These are phyloP conservation scores for Trypethelium eluteriae DNA, from an alignment of 495 filamentous ascomycete genomes.

Conservation along the genomic window DNA sequence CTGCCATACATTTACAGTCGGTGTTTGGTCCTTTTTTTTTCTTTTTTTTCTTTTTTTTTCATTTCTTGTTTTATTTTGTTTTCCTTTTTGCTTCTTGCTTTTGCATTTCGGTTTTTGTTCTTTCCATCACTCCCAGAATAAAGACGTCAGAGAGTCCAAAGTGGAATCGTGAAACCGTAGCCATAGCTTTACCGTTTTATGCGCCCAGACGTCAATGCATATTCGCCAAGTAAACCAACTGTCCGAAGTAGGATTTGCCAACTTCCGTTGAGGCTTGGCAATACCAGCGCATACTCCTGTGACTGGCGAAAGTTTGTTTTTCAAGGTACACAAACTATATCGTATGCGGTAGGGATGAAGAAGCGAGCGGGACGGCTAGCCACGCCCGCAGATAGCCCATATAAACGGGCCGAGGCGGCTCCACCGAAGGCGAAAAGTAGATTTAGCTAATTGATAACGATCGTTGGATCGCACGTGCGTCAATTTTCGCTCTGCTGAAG, in stretches of 20 bases:
- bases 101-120: not conserved
- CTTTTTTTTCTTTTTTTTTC: not conserved
- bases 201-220: not conserved
- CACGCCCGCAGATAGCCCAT: not conserved
- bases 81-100: too few relatives aligned
- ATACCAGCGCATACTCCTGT: not conserved
- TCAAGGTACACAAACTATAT: conserved; percentile 6
- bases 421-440: not conserved
- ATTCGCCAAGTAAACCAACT: conserved; percentile 9
- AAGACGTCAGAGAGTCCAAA: not conserved
- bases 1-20: not conserved
- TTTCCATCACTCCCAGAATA: not conserved
- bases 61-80: too few relatives aligned
- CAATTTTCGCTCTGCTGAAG: not conserved
- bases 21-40: not conserved
- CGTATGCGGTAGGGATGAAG: not conserved
- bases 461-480: conserved; percentile 1
- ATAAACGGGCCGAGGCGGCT: not conserved
- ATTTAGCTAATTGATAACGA: conserved; percentile 8
- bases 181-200: conserved; percentile 9
- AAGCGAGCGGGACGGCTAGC: not conserved
- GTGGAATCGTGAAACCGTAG: not conserved
- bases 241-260: not conserved
- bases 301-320: conserved; percentile 8
- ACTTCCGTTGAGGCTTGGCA: conserved; percentile 9